Percentiles rank a stretch among this genome's conserved stretches.
Conservation (phyloP, 2,329 filamentous ascomycete species). For the Calonectria pseudoturangicola region DNA sequence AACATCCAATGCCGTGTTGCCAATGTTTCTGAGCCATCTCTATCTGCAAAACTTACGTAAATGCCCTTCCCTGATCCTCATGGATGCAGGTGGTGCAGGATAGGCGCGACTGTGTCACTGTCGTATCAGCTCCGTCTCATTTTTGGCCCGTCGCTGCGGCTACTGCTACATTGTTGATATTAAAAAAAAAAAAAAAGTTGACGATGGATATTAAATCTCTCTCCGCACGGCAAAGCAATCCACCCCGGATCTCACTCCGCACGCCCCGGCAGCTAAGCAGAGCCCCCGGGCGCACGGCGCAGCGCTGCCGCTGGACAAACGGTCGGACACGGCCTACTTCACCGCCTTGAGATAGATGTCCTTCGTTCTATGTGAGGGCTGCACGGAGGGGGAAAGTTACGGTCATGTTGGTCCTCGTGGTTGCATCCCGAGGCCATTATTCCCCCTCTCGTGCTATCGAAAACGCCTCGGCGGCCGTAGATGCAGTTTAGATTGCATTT, state of each 20-base stretch:
- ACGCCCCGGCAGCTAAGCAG: slow-evolving; percentile 14
- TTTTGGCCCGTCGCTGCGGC: slow-evolving; percentile 8
- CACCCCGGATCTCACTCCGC: slow-evolving; percentile 4
- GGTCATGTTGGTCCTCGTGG: background rate
- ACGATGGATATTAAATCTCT: slow-evolving; percentile 9
- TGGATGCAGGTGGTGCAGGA: slow-evolving; percentile 7
- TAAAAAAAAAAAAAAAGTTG: background rate
- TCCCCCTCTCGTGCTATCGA: background rate
- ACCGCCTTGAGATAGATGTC: slow-evolving; percentile 30
- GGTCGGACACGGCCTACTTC: slow-evolving; percentile 21
- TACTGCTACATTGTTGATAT: slow-evolving; percentile 12
- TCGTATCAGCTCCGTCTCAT: slow-evolving; percentile 23
- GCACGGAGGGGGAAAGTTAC: slow-evolving; percentile 10
- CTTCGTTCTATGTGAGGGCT: slow-evolving; percentile 11
- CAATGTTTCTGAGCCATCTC: slow-evolving; percentile 3
- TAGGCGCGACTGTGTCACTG: slow-evolving; percentile 22
- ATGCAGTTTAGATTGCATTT: background rate
- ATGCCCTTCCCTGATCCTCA: background rate
- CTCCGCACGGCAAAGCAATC: background rate
- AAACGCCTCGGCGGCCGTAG: slow-evolving; percentile 12
- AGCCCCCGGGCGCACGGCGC: slow-evolving; percentile 15
- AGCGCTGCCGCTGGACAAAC: background rate
- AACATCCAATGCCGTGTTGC: slow-evolving; percentile 9
- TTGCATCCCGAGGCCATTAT: slow-evolving; percentile 32
- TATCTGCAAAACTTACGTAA: slow-evolving; percentile 26